A percentile compares a stretch with the other conserved stretches of the same genome.
Conservation (phyloP, 2,329 filamentous ascomycete species). For the Pseudogymnoascus sp. region DNA sequence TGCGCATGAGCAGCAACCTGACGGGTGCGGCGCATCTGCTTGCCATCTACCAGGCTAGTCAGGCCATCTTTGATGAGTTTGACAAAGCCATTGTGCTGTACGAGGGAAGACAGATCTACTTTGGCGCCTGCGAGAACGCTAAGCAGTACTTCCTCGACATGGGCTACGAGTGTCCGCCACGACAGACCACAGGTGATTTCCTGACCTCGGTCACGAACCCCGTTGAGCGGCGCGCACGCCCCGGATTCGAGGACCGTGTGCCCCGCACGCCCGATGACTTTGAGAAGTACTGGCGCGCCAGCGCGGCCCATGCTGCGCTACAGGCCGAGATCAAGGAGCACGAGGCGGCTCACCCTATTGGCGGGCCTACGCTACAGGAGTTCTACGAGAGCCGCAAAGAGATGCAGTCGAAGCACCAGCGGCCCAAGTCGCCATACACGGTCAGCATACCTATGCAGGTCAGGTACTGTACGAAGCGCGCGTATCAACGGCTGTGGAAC, state of each 20-base stretch:
- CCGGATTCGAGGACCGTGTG: slow-evolving; percentile 50
- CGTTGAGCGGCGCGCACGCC: slow-evolving; percentile 48
- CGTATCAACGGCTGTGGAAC: slow-evolving; percentile 62
- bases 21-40: slow-evolving; percentile 56
- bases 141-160: slow-evolving; percentile 63
- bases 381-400: slow-evolving; percentile 31
- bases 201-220: slow-evolving; percentile 66
- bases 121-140: slow-evolving; percentile 55
- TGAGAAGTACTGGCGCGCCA: slow-evolving; percentile 43
- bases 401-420: slow-evolving; percentile 44
- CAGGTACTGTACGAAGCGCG: slow-evolving; percentile 69
- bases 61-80: slow-evolving; percentile 61
- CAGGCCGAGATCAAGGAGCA: slow-evolving; percentile 45
- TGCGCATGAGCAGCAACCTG: slow-evolving; percentile 60
- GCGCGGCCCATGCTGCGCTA: slow-evolving; percentile 35
- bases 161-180: slow-evolving; percentile 63
- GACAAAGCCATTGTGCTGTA: slow-evolving; percentile 64
- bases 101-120: slow-evolving; percentile 67
- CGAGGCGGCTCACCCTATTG: slow-evolving; percentile 35
- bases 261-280: slow-evolving; percentile 51
- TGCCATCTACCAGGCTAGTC: slow-evolving; percentile 66
- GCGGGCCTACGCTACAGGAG: slow-evolving; percentile 30
- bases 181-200: slow-evolving; percentile 53
- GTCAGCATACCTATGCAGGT: slow-evolving; percentile 70
- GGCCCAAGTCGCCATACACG: slow-evolving; percentile 70